These are phyloP conservation scores for Nakazawaea holstii DNA, from an alignment of 805 yeast genomes.

Conservation along the genomic window DNA sequence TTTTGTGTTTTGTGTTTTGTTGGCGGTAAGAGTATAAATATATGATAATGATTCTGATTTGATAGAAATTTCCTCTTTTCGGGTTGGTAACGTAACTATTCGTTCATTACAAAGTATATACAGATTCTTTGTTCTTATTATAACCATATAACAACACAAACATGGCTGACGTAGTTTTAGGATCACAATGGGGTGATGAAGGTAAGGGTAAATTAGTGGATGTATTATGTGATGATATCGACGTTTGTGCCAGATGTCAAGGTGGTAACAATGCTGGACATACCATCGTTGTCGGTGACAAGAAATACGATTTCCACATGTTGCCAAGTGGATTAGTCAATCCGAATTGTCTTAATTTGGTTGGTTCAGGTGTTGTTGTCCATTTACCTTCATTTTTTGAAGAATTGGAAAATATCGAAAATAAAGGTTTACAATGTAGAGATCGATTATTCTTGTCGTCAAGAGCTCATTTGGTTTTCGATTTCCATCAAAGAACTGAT, in stretches of 20 bases:
- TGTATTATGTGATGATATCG: constrained; percentile 88
- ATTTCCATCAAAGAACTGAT: constrained; percentile 96
- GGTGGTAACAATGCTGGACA: constrained; percentile 99
- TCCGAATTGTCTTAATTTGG: constrained; percentile 80
- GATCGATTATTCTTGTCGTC: constrained; percentile 84
- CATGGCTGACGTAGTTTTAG: constrained; percentile 91
- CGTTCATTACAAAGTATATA: constrained; percentile 10
- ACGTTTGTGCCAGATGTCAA: constrained; percentile 95
- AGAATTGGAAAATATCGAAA: constrained; percentile 76
- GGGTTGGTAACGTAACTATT: constrained; percentile 5
- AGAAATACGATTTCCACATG: constrained; percentile 97
- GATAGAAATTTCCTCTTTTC: not conserved
- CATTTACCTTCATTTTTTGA: constrained; percentile 90
- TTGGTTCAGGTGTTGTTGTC: constrained; percentile 95
- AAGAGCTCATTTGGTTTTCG: constrained; percentile 94
- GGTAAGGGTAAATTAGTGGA: constrained; percentile 98
- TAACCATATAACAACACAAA: not conserved
- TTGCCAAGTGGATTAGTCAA: constrained; percentile 97
- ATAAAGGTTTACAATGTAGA: constrained; percentile 72
- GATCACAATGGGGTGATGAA: constrained; percentile 99
- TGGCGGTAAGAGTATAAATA: too few species aligned
- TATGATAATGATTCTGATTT: not conserved
- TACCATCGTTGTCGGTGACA: constrained; percentile 86
- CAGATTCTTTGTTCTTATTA: constrained; percentile 3
- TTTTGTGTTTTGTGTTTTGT: too few species aligned